Conservation (phyloP, 306 rosid species). For the Comarum palustre region DNA sequence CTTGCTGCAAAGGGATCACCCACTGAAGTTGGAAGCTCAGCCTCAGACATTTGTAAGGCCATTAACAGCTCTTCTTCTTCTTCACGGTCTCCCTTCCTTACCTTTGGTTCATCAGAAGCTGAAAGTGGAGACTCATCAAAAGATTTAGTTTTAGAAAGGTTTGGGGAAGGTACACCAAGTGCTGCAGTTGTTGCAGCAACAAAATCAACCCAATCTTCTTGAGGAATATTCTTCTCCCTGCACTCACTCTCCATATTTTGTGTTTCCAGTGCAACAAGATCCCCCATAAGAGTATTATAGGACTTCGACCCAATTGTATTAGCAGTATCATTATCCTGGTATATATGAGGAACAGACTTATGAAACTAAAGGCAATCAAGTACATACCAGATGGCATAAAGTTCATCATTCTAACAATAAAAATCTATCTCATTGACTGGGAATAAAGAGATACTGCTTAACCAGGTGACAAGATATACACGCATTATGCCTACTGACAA, state of each 20-base stretch:
- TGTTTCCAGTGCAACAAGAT: conserved; percentile 94
- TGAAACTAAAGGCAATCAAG: conserved; percentile 28
- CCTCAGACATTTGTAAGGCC: conserved; percentile 66
- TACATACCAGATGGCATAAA: conserved; percentile 10
- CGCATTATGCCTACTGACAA: conserved; percentile 4
- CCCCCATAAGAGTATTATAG: conserved; percentile 82
- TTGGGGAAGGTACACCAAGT: conserved; percentile 94
- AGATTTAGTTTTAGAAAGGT: conserved; percentile 70
- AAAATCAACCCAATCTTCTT: conserved; percentile 93
- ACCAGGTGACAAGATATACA: background rate
- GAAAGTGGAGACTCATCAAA: conserved; percentile 72
- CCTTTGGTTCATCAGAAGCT: conserved; percentile 39
- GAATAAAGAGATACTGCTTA: background rate
- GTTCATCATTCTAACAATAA: conserved; percentile 1
- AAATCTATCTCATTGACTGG: background rate
- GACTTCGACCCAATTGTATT: conserved; percentile 82
- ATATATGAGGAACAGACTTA: conserved; percentile 27
- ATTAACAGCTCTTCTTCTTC: conserved; percentile 79
- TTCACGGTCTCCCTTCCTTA: conserved; percentile 82
- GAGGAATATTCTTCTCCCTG: conserved; percentile 44
- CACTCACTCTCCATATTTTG: conserved; percentile 39
- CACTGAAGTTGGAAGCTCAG: conserved; percentile 33
- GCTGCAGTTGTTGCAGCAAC: conserved; percentile 97
- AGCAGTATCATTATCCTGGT: conserved; percentile 68
- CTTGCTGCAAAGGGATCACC: conserved; percentile 38